Evolutionary conservation across 192 early-diverging fungal species (phyloP).

Genomic region (Coemansia sp.): DNA sequence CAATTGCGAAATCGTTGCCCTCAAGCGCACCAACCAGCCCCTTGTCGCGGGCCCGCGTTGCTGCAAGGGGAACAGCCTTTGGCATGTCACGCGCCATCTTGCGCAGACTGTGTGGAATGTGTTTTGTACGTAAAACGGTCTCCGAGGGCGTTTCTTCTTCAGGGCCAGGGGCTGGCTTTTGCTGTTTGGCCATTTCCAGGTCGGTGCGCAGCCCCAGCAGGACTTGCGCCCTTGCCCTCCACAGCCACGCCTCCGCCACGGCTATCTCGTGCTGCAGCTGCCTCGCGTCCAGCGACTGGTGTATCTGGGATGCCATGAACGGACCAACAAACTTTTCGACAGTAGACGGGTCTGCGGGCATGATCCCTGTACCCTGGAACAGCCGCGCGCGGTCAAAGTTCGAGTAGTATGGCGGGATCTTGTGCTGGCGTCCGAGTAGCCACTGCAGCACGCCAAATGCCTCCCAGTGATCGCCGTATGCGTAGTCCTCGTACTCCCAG

Average conservation of each 20-base stretch:
- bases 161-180: not conserved
- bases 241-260: constrained; percentile 64
- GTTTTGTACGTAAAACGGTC: constrained; percentile 19
- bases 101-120: constrained; percentile 53
- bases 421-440: constrained; percentile 55
- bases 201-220: constrained; percentile 58
- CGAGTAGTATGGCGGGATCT: constrained; percentile 58
- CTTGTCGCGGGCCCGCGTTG: constrained; percentile 46
- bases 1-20: constrained; percentile 59
- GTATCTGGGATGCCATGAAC: constrained; percentile 38
- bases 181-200: constrained; percentile 26
- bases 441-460: constrained; percentile 60
- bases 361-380: constrained; percentile 60
- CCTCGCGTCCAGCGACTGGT: constrained; percentile 22
- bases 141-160: constrained; percentile 29
- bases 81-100: constrained; percentile 58
- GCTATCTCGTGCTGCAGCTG: constrained; percentile 48
- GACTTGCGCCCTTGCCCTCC: constrained; percentile 62
- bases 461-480: constrained; percentile 58
- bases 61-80: constrained; percentile 55
- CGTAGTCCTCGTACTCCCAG: constrained; percentile 56
- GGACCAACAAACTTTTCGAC: constrained; percentile 57
- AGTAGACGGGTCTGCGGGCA: constrained; percentile 60
- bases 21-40: constrained; percentile 38
- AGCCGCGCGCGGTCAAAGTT: constrained; percentile 59